These are phyloP conservation scores for Raffaelea ambrosiae DNA, from an alignment of 2,329 filamentous ascomycete genomes.

Conservation along the genomic window DNA sequence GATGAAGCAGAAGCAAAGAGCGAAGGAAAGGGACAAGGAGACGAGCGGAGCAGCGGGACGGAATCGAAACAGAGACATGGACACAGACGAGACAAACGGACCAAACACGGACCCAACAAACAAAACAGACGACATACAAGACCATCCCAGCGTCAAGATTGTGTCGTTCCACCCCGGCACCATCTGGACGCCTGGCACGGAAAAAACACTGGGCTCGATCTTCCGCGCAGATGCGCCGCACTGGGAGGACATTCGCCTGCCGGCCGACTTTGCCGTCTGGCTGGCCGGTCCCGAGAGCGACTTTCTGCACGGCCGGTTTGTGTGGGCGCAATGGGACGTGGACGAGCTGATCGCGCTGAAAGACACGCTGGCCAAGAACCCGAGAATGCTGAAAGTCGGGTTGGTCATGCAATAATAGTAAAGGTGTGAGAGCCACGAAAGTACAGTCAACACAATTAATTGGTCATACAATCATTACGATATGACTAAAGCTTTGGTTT, in stretches of 20 bases:
- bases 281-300: slow-evolving; percentile 13
- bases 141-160: slow-evolving; percentile 30
- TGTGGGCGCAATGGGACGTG: slow-evolving; percentile 15
- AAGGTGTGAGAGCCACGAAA: too few relatives aligned
- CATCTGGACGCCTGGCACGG: slow-evolving; percentile 23
- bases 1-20: slow-evolving; percentile 14
- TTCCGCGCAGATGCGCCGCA: slow-evolving; percentile 10
- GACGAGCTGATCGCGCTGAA: slow-evolving; percentile 12
- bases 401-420: neutral
- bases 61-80: too few relatives aligned
- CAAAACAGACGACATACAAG: too few relatives aligned
- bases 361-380: neutral
- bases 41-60: too few relatives aligned
- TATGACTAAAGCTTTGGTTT: too few relatives aligned
- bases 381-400: neutral
- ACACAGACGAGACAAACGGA: too few relatives aligned
- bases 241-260: slow-evolving; percentile 13
- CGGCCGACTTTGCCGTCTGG: slow-evolving; percentile 16
- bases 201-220: neutral
- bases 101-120: too few relatives aligned
- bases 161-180: slow-evolving; percentile 31
- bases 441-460: too few relatives aligned
- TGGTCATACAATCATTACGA: too few relatives aligned
- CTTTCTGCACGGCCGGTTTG: slow-evolving; percentile 16
- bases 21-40: too few relatives aligned